Percentiles rank a stretch among this genome's conserved stretches.
Evolutionary conservation across 257 asterid species (phyloP).

Genomic region (Anisodus tanguticus): DNA sequence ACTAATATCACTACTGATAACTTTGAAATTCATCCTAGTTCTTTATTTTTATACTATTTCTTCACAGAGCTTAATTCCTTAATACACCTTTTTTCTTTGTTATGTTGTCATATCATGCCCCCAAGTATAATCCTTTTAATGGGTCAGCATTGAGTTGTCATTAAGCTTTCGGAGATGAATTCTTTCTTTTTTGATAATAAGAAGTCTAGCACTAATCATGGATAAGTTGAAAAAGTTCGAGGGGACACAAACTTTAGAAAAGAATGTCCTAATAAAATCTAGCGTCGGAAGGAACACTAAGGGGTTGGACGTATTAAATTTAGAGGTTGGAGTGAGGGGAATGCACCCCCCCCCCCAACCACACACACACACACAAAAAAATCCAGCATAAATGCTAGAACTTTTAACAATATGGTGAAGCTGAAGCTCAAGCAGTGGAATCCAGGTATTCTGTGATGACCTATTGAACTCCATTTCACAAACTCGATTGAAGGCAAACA

Average conservation of each 20-base stretch:
- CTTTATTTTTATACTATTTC: neutral
- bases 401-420: neutral
- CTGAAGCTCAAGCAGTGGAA: neutral
- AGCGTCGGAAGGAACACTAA: neutral
- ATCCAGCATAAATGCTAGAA: neutral
- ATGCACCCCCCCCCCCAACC: neutral
- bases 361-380: neutral
- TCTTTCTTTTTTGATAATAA: neutral
- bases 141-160: neutral
- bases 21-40: neutral
- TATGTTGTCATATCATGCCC: neutral
- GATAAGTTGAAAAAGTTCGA: neutral
- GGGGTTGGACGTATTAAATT: neutral
- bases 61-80: neutral
- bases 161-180: neutral
- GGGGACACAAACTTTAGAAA: neutral
- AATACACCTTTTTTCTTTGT: neutral
- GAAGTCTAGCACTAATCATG: neutral
- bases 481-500: neutral
- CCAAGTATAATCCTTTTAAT: neutral
- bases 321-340: neutral
- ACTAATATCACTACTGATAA: neutral
- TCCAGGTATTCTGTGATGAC: neutral
- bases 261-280: neutral
- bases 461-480: slow-evolving; percentile 5